phyloP scores from a whole-genome alignment of 352 stramenopile genomes.

The Globisporangium barbulae region DNA sequence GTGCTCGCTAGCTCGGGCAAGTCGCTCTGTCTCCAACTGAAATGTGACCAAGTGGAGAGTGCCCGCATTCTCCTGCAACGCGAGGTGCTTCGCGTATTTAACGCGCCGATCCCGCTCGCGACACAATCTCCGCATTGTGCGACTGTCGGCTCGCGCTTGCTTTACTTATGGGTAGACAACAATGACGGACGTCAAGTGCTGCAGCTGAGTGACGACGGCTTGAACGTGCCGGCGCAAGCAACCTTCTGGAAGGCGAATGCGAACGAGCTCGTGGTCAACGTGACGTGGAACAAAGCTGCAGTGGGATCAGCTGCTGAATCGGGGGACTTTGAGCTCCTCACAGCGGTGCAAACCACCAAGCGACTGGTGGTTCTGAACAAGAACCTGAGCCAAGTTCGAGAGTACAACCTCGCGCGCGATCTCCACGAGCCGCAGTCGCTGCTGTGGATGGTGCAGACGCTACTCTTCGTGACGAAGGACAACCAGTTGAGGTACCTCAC shows the following conservation, averaged over 20 bases:
- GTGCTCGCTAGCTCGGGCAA: constrained; percentile 52
- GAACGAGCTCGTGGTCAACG: constrained; percentile 48
- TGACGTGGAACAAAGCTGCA: constrained; percentile 42
- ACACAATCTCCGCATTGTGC: constrained; percentile 24
- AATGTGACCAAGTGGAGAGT: constrained; percentile 35
- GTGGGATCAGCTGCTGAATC: background rate
- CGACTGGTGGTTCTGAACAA: constrained; percentile 56
- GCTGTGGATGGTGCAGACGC: constrained; percentile 67
- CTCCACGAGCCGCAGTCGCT: constrained; percentile 43
- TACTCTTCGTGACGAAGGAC: constrained; percentile 50
- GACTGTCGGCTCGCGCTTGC: constrained; percentile 34
- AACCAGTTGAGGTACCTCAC: constrained; percentile 56
- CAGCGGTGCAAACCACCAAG: constrained; percentile 48
- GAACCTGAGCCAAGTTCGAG: constrained; percentile 30
- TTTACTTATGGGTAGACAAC: constrained; percentile 32
- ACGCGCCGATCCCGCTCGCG: constrained; percentile 38
- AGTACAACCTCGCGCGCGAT: constrained; percentile 34
- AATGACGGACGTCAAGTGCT: constrained; percentile 23
- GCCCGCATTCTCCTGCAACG: constrained; percentile 34
- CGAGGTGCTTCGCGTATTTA: constrained; percentile 48
- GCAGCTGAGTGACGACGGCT: constrained; percentile 47
- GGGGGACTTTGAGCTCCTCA: constrained; percentile 18
- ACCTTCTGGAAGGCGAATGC: constrained; percentile 28
- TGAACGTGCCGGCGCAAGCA: constrained; percentile 25
- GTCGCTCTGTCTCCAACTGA: constrained; percentile 43